These are phyloP conservation scores for Penicillium verrucosum DNA, from an alignment of 2,329 filamentous ascomycete species.

Conservation along the genomic window DNA sequence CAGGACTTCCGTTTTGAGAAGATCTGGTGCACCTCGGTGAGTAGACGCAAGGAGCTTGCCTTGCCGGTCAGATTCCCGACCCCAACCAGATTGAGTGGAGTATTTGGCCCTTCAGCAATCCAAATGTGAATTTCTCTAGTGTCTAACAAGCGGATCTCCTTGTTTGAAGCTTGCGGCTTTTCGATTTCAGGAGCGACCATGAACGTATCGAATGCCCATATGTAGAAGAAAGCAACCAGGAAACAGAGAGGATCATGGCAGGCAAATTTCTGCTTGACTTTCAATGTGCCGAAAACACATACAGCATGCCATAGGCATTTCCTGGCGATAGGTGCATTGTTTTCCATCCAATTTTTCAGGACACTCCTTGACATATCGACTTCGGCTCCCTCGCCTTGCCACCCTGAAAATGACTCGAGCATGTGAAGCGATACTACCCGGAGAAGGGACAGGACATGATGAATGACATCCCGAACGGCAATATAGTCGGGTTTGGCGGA, in stretches of 20 bases:
- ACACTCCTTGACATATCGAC: background rate
- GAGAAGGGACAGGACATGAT: background rate
- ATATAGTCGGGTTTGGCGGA: background rate
- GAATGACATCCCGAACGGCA: background rate
- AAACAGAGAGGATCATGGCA: constrained; percentile 3
- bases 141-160: background rate
- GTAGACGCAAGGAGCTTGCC: background rate
- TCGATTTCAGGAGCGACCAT: background rate
- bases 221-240: background rate
- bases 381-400: background rate
- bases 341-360: background rate
- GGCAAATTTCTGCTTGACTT: background rate
- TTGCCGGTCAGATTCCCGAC: background rate
- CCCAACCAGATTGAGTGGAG: background rate
- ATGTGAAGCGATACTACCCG: background rate
- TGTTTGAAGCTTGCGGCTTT: background rate
- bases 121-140: background rate
- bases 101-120: background rate
- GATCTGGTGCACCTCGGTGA: background rate
- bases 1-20: background rate
- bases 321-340: background rate
- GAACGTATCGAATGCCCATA: background rate
- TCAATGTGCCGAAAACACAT: constrained; percentile 1
- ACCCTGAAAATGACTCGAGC: background rate
- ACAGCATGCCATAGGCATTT: constrained; percentile 3